Conservation (phyloP, 345 rosid genomes). For the Lepidium didymum region DNA sequence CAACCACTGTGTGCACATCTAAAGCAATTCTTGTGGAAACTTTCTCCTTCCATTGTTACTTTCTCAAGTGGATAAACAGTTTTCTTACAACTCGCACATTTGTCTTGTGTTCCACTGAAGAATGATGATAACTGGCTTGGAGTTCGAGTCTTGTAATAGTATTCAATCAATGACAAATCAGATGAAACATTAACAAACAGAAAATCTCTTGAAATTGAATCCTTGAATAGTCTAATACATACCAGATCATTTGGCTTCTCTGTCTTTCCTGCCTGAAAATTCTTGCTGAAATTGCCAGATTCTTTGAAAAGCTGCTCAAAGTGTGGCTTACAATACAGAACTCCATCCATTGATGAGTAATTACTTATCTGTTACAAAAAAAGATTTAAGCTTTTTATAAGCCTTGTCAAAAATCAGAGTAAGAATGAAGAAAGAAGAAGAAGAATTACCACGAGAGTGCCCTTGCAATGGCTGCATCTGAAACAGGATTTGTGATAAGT, state of each 20-base stretch:
- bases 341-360: conserved; percentile 97
- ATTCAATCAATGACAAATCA: background rate
- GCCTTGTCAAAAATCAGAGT: background rate
- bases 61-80: conserved; percentile 96
- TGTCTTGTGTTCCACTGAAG: conserved; percentile 95
- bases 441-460: conserved; percentile 64
- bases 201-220: background rate
- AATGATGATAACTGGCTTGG: conserved; percentile 76
- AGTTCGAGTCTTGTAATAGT: conserved; percentile 49
- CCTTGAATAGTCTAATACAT: background rate
- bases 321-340: conserved; percentile 89
- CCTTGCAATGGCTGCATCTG: conserved; percentile 93
- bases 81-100: conserved; percentile 74
- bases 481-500: conserved; percentile 91
- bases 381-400: background rate
- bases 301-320: conserved; percentile 96
- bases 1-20: conserved; percentile 88
- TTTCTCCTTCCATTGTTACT: conserved; percentile 78
- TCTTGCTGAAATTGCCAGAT: conserved; percentile 92
- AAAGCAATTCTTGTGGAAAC: conserved; percentile 89
- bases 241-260: conserved; percentile 59
- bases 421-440: background rate
- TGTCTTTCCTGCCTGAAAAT: conserved; percentile 41
- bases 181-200: background rate
- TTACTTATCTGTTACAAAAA: conserved; percentile 60